Conservation (phyloP, 2,329 filamentous ascomycete genomes). For the Apiospora arundinis region DNA sequence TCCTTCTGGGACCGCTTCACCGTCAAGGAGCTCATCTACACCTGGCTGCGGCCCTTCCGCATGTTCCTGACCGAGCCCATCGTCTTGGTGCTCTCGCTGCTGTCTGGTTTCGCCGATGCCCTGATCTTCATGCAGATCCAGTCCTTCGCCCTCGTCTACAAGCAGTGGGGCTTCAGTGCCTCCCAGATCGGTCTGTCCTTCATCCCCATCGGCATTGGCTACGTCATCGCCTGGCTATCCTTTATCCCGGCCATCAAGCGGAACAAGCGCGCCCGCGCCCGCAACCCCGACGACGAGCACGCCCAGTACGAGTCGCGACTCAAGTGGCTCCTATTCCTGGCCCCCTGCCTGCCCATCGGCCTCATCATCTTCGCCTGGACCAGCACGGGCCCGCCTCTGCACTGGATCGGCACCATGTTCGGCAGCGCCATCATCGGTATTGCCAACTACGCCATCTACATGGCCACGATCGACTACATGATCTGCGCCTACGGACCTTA, state of each 20-base stretch:
- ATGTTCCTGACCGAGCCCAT: slow-evolving; percentile 72
- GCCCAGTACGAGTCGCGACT: slow-evolving; percentile 69
- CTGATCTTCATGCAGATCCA: slow-evolving; percentile 73
- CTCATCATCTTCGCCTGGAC: slow-evolving; percentile 71
- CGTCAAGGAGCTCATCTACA: slow-evolving; percentile 51
- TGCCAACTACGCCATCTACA: slow-evolving; percentile 62
- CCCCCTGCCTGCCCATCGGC: slow-evolving; percentile 64
- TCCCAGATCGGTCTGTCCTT: slow-evolving; percentile 45
- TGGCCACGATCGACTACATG: slow-evolving; percentile 73
- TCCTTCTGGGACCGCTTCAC: slow-evolving; percentile 43
- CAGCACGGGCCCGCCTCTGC: slow-evolving; percentile 56
- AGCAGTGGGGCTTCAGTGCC: slow-evolving; percentile 64
- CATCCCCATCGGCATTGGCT: slow-evolving; percentile 58
- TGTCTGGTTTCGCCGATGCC: slow-evolving; percentile 69
- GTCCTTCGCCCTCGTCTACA: slow-evolving; percentile 65
- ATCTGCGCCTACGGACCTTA: slow-evolving; percentile 65
- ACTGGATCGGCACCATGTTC: slow-evolving; percentile 69
- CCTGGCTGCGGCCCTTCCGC: slow-evolving; percentile 66
- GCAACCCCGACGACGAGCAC: slow-evolving; percentile 54
- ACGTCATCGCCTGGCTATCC: slow-evolving; percentile 62
- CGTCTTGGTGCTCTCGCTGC: slow-evolving; percentile 63
- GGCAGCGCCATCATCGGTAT: slow-evolving; percentile 67
- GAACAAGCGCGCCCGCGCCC: slow-evolving; percentile 50
- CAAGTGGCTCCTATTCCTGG: slow-evolving; percentile 64
- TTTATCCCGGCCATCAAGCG: slow-evolving; percentile 60